These are phyloP conservation scores for Entoloma clypeatum DNA, from an alignment of 1,284 basidiomycete genomes.

Conservation along the genomic window DNA sequence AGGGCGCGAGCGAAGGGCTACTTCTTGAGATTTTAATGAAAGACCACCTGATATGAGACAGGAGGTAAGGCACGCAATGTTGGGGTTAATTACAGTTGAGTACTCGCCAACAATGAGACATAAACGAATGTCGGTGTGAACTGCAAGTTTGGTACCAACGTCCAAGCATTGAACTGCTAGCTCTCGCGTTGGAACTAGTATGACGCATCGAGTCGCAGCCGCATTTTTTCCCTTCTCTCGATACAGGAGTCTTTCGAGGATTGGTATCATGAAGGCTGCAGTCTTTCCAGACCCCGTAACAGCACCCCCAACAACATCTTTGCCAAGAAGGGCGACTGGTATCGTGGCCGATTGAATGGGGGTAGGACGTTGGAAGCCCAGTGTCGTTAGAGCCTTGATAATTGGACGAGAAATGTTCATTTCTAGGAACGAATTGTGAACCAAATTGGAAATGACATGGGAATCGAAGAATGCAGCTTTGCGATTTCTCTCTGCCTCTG, in stretches of 20 bases:
- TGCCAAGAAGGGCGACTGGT: conserved; percentile 88
- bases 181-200: conserved; percentile 92
- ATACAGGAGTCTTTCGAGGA: conserved; percentile 88
- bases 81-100: conserved; percentile 3
- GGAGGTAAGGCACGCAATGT: conserved; percentile 5
- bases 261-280: conserved; percentile 92
- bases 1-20: conserved; percentile 78
- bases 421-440: conserved; percentile 70
- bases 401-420: conserved; percentile 91
- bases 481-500: conserved; percentile 68
- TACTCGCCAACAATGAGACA: conserved; percentile 82
- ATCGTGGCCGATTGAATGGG: conserved; percentile 94
- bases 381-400: conserved; percentile 78
- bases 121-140: conserved; percentile 86
- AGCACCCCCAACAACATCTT: conserved; percentile 93
- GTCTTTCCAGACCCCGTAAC: conserved; percentile 98
- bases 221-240: conserved; percentile 83
- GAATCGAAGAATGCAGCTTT: conserved; percentile 86
- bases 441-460: conserved; percentile 43
- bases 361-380: conserved; percentile 85
- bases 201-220: conserved; percentile 89
- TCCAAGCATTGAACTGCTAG: conserved; percentile 93
- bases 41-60: conserved; percentile 64
- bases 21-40: conserved; percentile 89
- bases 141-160: conserved; percentile 81